A percentile compares a stretch with the other conserved stretches of the same genome.
These are phyloP conservation scores for Epichloe bromicola DNA, from an alignment of 2,329 filamentous ascomycete genomes.

Conservation along the genomic window DNA sequence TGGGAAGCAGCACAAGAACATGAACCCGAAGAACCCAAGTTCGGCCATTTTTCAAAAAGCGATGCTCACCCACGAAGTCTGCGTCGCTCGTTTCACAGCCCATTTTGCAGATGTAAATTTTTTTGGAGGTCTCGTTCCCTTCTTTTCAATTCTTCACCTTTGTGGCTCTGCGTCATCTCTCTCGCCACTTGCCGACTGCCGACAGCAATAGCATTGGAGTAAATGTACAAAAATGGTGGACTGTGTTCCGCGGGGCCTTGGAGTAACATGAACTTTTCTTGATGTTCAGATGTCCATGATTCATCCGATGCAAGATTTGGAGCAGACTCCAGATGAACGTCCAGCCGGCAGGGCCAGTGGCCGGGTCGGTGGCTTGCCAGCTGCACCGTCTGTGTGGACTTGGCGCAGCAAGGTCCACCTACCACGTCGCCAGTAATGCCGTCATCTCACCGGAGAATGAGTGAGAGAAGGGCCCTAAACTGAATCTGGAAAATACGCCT, in stretches of 20 bases:
- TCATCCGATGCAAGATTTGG: not conserved
- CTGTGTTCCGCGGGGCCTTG: too few relatives aligned
- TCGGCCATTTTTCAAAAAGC: not conserved
- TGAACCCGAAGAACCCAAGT: too few relatives aligned
- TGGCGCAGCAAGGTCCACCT: not conserved
- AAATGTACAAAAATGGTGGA: too few relatives aligned
- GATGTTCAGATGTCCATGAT: not conserved
- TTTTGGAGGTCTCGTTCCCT: not conserved
- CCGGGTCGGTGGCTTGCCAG: not conserved
- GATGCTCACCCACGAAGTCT: not conserved
- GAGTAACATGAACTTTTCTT: not conserved
- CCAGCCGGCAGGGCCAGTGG: not conserved
- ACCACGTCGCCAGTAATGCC: not conserved
- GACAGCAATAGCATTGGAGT: too few relatives aligned
- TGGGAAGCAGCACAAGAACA: not conserved
- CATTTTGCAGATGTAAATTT: not conserved
- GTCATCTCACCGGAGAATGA: constrained; percentile 1
- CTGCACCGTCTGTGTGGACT: not conserved
- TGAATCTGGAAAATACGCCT: not conserved
- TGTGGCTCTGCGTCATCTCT: too few relatives aligned
- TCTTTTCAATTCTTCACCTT: not conserved
- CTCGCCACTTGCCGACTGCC: too few relatives aligned
- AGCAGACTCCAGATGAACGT: not conserved
- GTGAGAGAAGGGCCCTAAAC: constrained; percentile 3
- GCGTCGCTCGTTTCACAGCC: not conserved